Percentiles rank a stretch among this genome's conserved stretches.
Conservation (phyloP, 1,284 basidiomycete genomes). For the Cryptococcus sp. region DNA sequence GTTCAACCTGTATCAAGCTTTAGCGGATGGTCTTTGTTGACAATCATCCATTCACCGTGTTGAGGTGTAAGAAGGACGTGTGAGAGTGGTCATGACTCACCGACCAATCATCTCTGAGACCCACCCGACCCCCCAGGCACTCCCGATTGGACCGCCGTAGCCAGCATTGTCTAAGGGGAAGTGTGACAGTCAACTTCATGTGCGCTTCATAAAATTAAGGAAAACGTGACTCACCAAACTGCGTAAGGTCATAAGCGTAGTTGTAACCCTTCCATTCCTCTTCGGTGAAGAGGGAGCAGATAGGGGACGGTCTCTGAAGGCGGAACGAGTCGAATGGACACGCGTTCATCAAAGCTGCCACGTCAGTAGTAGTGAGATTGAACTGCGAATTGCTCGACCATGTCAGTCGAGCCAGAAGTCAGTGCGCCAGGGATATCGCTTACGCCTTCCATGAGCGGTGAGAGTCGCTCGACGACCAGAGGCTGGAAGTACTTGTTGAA, state of each 20-base stretch:
- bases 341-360: conserved; percentile 1
- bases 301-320: conserved; percentile 1
- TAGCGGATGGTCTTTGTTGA: no score
- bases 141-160: conserved; percentile 2
- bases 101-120: conserved; percentile 2
- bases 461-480: background rate
- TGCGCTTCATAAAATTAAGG: no score
- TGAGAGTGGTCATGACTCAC: background rate
- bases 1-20: background rate
- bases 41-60: background rate
- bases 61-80: background rate
- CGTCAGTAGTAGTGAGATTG: conserved; percentile 1
- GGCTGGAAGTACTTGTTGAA: conserved; percentile 4
- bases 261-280: conserved; percentile 6
- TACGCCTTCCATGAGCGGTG: background rate
- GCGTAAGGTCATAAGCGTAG: conserved; percentile 6
- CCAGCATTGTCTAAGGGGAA: background rate
- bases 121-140: conserved; percentile 1
- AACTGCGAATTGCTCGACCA: background rate
- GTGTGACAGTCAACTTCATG: background rate
- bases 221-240: conserved; percentile 4
- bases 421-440: background rate
- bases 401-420: background rate
- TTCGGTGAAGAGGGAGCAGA: conserved; percentile 1
- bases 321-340: conserved; percentile 1